Percentiles rank a stretch among this genome's conserved stretches.
Conservation (phyloP, 805 yeast species). For the Saccharomyces paradoxus region DNA sequence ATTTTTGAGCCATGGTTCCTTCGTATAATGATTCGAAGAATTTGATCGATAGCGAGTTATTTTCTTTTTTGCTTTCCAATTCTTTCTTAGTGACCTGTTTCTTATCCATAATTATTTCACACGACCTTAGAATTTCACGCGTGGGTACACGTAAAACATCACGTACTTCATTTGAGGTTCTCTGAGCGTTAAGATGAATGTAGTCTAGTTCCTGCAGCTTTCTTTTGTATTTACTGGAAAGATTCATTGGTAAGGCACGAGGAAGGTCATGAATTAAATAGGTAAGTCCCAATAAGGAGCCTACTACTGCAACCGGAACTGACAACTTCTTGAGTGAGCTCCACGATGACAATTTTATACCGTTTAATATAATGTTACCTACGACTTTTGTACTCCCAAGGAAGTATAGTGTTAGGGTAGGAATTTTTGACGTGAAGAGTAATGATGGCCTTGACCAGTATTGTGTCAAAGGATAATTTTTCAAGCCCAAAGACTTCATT, state of each 20-base stretch:
- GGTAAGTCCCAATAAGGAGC: slow-evolving; percentile 45
- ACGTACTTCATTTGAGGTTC: slow-evolving; percentile 76
- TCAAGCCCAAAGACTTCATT: slow-evolving; percentile 14
- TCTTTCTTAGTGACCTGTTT: slow-evolving; percentile 20
- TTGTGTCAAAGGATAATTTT: slow-evolving; percentile 17
- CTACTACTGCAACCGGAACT: slow-evolving; percentile 45
- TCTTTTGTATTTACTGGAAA: slow-evolving; percentile 59
- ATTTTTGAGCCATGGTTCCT: slow-evolving; percentile 16
- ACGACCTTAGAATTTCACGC: slow-evolving; percentile 51
- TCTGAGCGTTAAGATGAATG: slow-evolving; percentile 63
- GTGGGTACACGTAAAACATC: slow-evolving; percentile 75
- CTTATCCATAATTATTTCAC: slow-evolving; percentile 23
- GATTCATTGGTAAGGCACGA: slow-evolving; percentile 76
- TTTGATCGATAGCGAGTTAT: slow-evolving; percentile 20
- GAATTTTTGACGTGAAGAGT: slow-evolving; percentile 29
- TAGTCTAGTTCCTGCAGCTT: slow-evolving; percentile 66
- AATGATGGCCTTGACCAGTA: slow-evolving; percentile 29
- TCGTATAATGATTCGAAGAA: slow-evolving; percentile 21
- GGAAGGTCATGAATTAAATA: slow-evolving; percentile 78
- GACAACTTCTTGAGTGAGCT: slow-evolving; percentile 38
- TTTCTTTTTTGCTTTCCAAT: slow-evolving; percentile 18
- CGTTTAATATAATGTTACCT: slow-evolving; percentile 30
- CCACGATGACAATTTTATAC: slow-evolving; percentile 33
- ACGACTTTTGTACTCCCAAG: slow-evolving; percentile 36
- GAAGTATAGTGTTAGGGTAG: slow-evolving; percentile 29